Conservation (phyloP, 140 eudicot genomes). For the Erigeron philadelphicus region DNA sequence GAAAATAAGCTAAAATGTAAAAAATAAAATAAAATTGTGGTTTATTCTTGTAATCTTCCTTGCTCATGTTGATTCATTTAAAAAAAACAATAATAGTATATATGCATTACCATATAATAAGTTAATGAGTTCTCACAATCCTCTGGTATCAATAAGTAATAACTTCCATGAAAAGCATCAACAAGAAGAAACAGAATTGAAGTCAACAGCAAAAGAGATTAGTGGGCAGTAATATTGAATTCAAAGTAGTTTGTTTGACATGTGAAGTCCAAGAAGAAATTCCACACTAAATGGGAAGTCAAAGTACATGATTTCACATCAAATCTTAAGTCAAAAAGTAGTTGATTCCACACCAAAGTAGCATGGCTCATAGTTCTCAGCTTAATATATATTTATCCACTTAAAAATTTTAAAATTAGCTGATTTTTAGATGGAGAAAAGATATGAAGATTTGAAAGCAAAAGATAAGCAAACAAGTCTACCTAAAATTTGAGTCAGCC, state of each 20-base stretch:
- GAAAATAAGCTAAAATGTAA: background rate
- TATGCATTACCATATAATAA: background rate
- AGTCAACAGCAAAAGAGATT: background rate
- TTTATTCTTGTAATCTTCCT: background rate
- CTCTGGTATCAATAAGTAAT: constrained; percentile 5
- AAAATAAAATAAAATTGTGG: background rate
- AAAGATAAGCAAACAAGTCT: constrained; percentile 26
- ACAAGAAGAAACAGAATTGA: background rate
- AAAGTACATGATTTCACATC: constrained; percentile 12
- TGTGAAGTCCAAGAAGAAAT: background rate
- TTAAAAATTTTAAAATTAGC: background rate
- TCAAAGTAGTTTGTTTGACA: constrained; percentile 1
- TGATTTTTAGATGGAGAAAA: background rate
- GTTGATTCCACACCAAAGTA: constrained; percentile 9
- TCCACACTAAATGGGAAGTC: background rate
- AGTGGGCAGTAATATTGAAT: background rate
- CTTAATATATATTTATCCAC: background rate
- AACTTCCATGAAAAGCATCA: background rate
- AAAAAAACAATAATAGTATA: background rate
- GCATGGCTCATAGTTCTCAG: background rate
- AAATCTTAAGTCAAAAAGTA: background rate
- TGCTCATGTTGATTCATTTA: background rate
- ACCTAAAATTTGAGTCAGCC: constrained; percentile 74
- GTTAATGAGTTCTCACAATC: background rate
- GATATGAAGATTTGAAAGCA: constrained; percentile 11